Base-by-base conservation (phyloP, 495 filamentous ascomycete genomes). In the Oidiodendron maius region DNA sequence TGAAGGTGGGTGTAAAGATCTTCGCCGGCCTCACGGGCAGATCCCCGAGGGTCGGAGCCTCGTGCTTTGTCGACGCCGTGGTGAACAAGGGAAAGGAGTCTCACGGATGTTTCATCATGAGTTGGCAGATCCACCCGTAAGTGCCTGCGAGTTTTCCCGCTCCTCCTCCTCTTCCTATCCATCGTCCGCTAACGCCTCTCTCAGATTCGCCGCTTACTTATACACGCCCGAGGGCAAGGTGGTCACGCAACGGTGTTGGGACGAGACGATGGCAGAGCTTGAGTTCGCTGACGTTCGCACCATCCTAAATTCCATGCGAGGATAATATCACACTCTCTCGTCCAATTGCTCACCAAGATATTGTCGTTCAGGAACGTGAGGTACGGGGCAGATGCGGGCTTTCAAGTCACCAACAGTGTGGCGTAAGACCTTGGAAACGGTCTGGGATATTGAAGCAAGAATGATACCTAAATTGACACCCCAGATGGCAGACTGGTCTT, bases 231-330 rank as follows among this genome's bases (percentile, higher is more conserved):
- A 72, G 40, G 71, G 71, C 2, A 51, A 63, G 50, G 43, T 49
- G 26, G 46, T 68, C 1, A 65, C 59, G 37, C 51, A 71, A 25
- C 54, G 52, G 20, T 34, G 73, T 2, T 75, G 65, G 69, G 46
- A 70, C 34, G 71, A 74, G 50, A 75, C 71, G 12, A 44, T 73
- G 50, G 50, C 55, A 12, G 69, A 72, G 55, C 53, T 72, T 30
- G 53, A 53, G 2, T 72, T 72, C 54, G 65, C 65, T 23, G 59
- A 55, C 47, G 64, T 61, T 15, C 49, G 59, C 12, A 51, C 40
- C 0, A 69, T 71, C 46, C 34, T 74, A 15, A 56, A 60, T 13
- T 54, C 46, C 10, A 51, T 59, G 51, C n/a, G n/a, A n/a, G n/a
- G 40, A 38, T n/a, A n/a, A n/a, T n/a, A n/a, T n/a, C n/a, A n/a